phyloP scores from a whole-genome alignment of 1,139 yeast species.

The Saccharomyces hybrid region DNA sequence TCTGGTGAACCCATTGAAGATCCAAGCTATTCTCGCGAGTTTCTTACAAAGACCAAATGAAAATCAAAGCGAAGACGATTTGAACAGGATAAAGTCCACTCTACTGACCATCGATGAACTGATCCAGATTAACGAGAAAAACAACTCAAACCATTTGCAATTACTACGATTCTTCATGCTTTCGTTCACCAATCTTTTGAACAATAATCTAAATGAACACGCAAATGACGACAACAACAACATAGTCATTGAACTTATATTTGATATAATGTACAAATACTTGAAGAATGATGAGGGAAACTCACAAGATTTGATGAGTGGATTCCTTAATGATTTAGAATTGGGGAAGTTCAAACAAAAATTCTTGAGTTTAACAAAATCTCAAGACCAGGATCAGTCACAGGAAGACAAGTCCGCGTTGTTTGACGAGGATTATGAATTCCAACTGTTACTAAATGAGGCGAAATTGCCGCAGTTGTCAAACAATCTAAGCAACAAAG shows the following conservation, averaged over 20 bases:
- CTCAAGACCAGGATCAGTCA: neutral
- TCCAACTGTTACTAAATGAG: constrained; percentile 9
- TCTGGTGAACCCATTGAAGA: constrained; percentile 18
- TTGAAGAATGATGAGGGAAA: neutral
- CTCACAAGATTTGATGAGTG: neutral
- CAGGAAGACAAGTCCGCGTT: neutral
- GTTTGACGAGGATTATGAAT: constrained; percentile 13
- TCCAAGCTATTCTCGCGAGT: constrained; percentile 8
- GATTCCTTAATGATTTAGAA: neutral
- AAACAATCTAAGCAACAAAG: neutral
- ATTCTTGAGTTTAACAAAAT: neutral
- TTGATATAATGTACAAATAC: constrained; percentile 17
- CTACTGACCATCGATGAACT: constrained; percentile 21
- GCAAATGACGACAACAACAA: constrained; percentile 3
- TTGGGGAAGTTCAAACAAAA: neutral
- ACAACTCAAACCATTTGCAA: constrained; percentile 12
- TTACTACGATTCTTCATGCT: constrained; percentile 15
- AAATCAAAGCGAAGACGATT: constrained; percentile 5
- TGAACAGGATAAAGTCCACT: constrained; percentile 9
- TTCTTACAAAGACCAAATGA: constrained; percentile 4
- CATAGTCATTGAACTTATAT: constrained; percentile 13
- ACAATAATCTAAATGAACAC: constrained; percentile 6
- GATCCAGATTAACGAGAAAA: constrained; percentile 13
- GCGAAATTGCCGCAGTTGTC: constrained; percentile 12
- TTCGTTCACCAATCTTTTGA: constrained; percentile 15